Evolutionary conservation across 202 grass and related monocot species (phyloP), one percentile per base, ranked within the genome.

Genomic region (Musa balbisiana): DNA sequence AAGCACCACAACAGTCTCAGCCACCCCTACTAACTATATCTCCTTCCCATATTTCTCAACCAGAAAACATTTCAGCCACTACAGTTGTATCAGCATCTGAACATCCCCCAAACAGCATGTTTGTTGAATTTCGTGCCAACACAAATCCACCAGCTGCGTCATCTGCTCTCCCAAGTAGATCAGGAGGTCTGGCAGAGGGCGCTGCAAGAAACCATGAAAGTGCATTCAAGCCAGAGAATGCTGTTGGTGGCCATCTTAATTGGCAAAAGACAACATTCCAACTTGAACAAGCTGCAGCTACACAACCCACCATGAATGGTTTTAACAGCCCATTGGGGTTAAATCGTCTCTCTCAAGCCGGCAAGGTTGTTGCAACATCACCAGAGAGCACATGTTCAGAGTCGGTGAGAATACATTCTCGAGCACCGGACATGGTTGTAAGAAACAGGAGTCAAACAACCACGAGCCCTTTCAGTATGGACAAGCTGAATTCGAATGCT

Each of bases 241-340:
- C 64, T 12, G 21, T 43, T 74, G 67, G 55, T 20, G 82, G 72
- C 51, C 81, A 82, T 64, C 64, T 50, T 52, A 67, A 55, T 70
- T 80, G 68, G 33, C 33, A 43, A 6, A 43, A 43, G 33, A 43
- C 33, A 8, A 6, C 43, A 49, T 66, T 74, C 64, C 83, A 80
- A 69, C 53, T 72, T 68, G 76, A 80, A 0, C 81, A 74, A 75
- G 52, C 64, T 24, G 14, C 78, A 26, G 24, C 29, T 2, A 82
- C 59, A 73, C 83, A 84, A 29, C 72, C 85, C 69, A 68, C 72
- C 4, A 13, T 82, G 51, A 92, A 92, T 72, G 90, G 87, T 75
- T 89, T 85, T 82, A 87, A 78, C 80, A 63, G 78, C 29, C 78
- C 84, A 60, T 69, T 71, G 81, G 85, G 85, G 79, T 77, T 71